Percentiles rank a stretch among this genome's conserved stretches.
Evolutionary conservation across 345 rosid genomes (phyloP).

Genomic region (Boechera divaricarpa): DNA sequence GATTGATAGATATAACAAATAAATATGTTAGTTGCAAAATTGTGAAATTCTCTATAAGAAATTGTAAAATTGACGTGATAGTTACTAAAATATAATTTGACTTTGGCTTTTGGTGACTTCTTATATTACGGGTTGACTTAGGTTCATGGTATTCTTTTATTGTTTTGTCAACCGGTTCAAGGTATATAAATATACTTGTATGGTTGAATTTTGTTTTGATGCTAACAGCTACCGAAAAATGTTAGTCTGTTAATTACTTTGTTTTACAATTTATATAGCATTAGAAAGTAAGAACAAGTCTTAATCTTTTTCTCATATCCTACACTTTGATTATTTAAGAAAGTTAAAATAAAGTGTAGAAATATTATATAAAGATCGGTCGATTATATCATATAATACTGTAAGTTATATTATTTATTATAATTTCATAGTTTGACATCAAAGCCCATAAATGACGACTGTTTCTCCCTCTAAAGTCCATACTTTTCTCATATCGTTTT

Average conservation of each 20-base stretch:
- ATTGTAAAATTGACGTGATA: conserved; percentile 28
- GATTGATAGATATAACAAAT: not conserved
- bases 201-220: conserved; percentile 17
- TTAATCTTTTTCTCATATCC: not conserved
- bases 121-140: conserved; percentile 28
- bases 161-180: conserved; percentile 28
- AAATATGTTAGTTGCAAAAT: not conserved
- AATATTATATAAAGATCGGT: conserved; percentile 14
- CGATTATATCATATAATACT: conserved; percentile 18
- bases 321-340: conserved; percentile 21
- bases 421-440: not conserved
- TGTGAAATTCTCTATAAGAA: conserved; percentile 13
- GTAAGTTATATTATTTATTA: not conserved
- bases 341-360: not conserved
- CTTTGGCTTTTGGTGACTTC: conserved; percentile 38
- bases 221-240: conserved; percentile 26
- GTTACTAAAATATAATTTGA: conserved; percentile 35
- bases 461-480: not conserved
- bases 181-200: conserved; percentile 20
- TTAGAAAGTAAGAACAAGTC: conserved; percentile 33
- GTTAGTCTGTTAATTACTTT: not conserved
- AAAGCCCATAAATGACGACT: conserved; percentile 26
- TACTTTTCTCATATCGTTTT: conserved; percentile 4
- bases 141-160: conserved; percentile 10
- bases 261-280: not conserved